Evolutionary conservation across 2,329 filamentous ascomycete species (phyloP), one percentile per base, ranked within the genome.

Genomic region (Epichloe hybrida): DNA sequence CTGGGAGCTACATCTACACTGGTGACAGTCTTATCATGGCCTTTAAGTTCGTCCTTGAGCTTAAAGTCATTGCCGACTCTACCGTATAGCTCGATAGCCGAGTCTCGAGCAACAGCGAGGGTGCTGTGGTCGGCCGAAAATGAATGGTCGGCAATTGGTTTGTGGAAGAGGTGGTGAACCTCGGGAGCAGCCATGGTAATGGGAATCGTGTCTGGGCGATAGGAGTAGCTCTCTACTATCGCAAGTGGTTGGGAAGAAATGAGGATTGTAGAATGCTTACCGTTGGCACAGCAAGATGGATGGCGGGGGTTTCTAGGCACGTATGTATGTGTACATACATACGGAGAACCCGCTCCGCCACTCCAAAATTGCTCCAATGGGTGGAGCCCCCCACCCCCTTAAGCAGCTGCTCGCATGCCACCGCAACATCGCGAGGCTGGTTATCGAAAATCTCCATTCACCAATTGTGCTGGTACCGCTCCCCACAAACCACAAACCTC

Each of bases 1-100:
- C 80, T 81, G 17, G 89, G 87, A 2, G 93, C 91, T 71, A 98
- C 95, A 63, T 98, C 93, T 23, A 98, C 88, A 60, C 93, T 85
- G 2, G 93, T 98, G 48, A 98, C 88, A 1, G 83, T 90, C 75
- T 98, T 98, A 69, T 98, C 94, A 63, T 98, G 93, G 43, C 90
- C 93, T 64, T 90, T 93, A 53, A 98, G 77, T 72, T 96, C 88
- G 67, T 97, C 89, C 66, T 91, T 84, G 57, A 96, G 75, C 66
- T 81, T 81, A 71, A 90, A 96, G 57, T 81, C 79, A 62, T 73
- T 81, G 64, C 86, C 88, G 51, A 76, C 76, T 60, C 76, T 79
- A 61, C 78, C 74, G 68, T 96, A 97, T 42, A 98, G 82, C 74
- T 96, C 89, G 62, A 98, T 84, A 59, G 81, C 80, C 64, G 84